These are phyloP conservation scores for Salicornia ramosissima DNA, from an alignment of 148 eudicot genomes.

Conservation along the genomic window DNA sequence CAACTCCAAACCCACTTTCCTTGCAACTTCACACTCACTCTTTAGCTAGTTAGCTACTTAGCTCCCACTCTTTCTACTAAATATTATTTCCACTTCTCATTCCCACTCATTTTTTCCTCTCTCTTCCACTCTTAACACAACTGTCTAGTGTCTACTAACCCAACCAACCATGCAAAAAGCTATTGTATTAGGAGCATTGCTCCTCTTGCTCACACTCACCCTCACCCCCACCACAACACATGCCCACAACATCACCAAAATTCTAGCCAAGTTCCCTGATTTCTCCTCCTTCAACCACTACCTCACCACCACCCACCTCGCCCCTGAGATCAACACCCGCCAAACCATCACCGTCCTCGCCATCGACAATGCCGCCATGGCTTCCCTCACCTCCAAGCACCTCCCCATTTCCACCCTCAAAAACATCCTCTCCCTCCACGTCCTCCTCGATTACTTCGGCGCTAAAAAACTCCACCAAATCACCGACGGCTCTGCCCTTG, in stretches of 20 bases:
- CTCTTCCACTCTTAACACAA: conserved; percentile 12
- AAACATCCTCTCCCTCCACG: conserved; percentile 76
- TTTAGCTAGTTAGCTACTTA: too few relatives aligned
- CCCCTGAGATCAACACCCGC: conserved; percentile 73
- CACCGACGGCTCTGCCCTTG: conserved; percentile 69
- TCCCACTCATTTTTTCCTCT: conserved; percentile 3
- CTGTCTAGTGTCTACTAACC: too few relatives aligned
- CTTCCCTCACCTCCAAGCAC: conserved; percentile 36
- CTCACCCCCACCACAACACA: conserved; percentile 14
- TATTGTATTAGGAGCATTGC: conserved; percentile 34
- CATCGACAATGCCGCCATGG: conserved; percentile 78
- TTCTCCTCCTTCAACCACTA: conserved; percentile 90
- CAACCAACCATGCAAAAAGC: conserved; percentile 18
- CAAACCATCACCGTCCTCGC: conserved; percentile 85
- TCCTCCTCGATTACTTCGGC: conserved; percentile 85
- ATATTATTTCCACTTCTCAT: neutral
- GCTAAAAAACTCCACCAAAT: conserved; percentile 93
- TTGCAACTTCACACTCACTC: conserved; percentile 20
- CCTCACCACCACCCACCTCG: conserved; percentile 81
- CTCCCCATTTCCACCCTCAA: conserved; percentile 52
- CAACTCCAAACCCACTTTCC: conserved; percentile 16
- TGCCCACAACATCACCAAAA: conserved; percentile 79
- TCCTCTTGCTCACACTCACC: conserved; percentile 28
- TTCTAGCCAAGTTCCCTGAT: conserved; percentile 53
- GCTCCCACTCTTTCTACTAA: neutral